Evolutionary conservation across 2,329 filamentous ascomycete species (phyloP), one percentile per base, ranked within the genome.

Genomic region (Aspergillus ruber): DNA sequence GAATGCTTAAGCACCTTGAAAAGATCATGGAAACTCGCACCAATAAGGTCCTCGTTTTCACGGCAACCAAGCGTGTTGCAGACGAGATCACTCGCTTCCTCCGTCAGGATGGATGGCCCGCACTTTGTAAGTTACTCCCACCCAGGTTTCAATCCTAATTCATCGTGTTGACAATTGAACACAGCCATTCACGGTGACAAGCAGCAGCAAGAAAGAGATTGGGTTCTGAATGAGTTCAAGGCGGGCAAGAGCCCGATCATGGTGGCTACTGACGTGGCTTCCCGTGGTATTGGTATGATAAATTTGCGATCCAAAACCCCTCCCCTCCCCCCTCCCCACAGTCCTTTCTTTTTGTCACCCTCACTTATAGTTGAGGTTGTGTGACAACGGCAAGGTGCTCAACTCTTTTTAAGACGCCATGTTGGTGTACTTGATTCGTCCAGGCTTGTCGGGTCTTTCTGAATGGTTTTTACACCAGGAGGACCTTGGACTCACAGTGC

Each of bases 211-310:
- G 93, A 98, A 78, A 90, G 93, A 78, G 93, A 97, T 73, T 97
- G 93, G 90, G 93, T 97, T 64, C 80, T 98, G 69, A 94, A 97
- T 73, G 91, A 97, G 74, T 98, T 98, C 84, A 98, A 97, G 84
- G 88, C 88, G 57, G 90, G 90, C 76, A 96, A 97, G 81, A 95
- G 90, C 77, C 93, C 93, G 69, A 95, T 98, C 83, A 95, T 98
- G 90, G 93, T 98, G 77, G 93, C 93, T 76, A 98, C 93, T 59
- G 93, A 97, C 69, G 93, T 98, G 76, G 93, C 93, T 76, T 97
- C 93, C 69, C 93, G 93, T 90, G 93, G 93, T 89, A 96, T 98
- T 77, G 93, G 93, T 96, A 94, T 95, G 90, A 91, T 86, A 82
- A 77, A 79, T 75, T 53, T 75, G 74, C 71, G 73, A 75, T 67